Base-by-base conservation (phyloP, 192 early-diverging fungal genomes). In the Diversispora eburnea region DNA sequence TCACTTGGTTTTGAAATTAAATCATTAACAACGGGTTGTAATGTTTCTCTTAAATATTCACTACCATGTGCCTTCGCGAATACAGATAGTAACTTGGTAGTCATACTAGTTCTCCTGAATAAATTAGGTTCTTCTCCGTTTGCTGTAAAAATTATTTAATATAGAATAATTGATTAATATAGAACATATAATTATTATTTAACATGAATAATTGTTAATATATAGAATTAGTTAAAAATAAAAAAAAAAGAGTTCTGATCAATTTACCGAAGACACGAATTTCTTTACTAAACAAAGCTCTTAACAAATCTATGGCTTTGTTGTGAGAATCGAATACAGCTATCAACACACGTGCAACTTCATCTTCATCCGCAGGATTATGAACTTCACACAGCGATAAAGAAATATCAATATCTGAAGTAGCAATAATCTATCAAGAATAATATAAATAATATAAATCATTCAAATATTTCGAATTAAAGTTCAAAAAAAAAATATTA, bases 81-180 rank as follows among this genome's bases (percentile, higher is more conserved):
- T 43, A 89, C 85, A 0, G 90, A 90, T 68, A 98, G 79, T 8
- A 99, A 80, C n/a, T 93, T 84, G 4, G 94, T 96, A 3, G 95
- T 90, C 76, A 97, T 88, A 67, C 90, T 93, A 80, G 92, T 97
- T 75, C 92, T 85, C 33, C 97, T 85, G 84, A 99, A 96, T 33
- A 99, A 76, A 76, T 95, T 92, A 2, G 91, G 84, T 41, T 94
- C 89, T 47, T 81, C 80, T 61, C 60, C 70, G 41, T n/a, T 33
- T n/a, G 10, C 13, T 19, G 4, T 5, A 55, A n/a, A 55, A 41
- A 10, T 12, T 3, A 9, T 55, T 20, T 33, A 56, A 69, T 33
- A 46, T 19, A 42, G 9, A 12, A 13, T 49, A 3, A 9, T 48
- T 66, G 13, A 25, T 25, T 19, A 33, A 49, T 48, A 45, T 20